Evolutionary conservation across 2,329 filamentous ascomycete genomes (phyloP).

Genomic region (Dactylellina leptospora): DNA sequence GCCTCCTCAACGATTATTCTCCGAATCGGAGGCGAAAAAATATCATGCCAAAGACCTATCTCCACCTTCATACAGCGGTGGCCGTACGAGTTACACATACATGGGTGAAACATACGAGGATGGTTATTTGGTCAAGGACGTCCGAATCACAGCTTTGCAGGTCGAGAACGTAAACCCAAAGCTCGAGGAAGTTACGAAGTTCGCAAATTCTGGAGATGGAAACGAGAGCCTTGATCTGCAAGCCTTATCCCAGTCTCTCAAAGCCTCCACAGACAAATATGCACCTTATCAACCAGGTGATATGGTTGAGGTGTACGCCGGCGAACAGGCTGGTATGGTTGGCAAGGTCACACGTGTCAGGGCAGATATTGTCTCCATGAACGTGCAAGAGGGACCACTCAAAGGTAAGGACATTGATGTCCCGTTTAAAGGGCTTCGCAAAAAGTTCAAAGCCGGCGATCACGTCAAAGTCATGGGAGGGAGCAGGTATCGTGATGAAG

Average conservation of each 20-base stretch:
- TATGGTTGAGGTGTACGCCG: constrained; percentile 93
- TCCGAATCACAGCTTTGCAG: constrained; percentile 86
- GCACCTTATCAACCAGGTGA: constrained; percentile 91
- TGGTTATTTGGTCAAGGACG: constrained; percentile 91
- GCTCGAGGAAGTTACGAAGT: constrained; percentile 93
- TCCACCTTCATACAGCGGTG: constrained; percentile 64
- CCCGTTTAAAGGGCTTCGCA: constrained; percentile 88
- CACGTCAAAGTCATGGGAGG: constrained; percentile 99
- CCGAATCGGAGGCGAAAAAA: constrained; percentile 90
- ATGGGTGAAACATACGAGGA: constrained; percentile 89
- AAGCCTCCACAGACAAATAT: constrained; percentile 73
- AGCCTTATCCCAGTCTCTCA: constrained; percentile 87
- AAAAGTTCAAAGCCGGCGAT: constrained; percentile 90
- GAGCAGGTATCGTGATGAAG: constrained; percentile 91
- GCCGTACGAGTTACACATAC: constrained; percentile 79
- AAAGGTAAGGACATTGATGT: constrained; percentile 87
- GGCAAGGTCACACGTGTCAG: constrained; percentile 87
- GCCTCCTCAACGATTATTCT: constrained; percentile 90
- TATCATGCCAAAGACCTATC: constrained; percentile 73
- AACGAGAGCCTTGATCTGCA: constrained; percentile 92
- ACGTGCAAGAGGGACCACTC: constrained; percentile 83
- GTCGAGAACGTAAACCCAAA: constrained; percentile 91
- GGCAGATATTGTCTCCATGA: constrained; percentile 88
- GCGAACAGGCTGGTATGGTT: constrained; percentile 90
- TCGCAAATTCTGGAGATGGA: constrained; percentile 86